These are phyloP conservation scores for Solanum clarkiae DNA, from an alignment of 257 asterid species.

Conservation along the genomic window DNA sequence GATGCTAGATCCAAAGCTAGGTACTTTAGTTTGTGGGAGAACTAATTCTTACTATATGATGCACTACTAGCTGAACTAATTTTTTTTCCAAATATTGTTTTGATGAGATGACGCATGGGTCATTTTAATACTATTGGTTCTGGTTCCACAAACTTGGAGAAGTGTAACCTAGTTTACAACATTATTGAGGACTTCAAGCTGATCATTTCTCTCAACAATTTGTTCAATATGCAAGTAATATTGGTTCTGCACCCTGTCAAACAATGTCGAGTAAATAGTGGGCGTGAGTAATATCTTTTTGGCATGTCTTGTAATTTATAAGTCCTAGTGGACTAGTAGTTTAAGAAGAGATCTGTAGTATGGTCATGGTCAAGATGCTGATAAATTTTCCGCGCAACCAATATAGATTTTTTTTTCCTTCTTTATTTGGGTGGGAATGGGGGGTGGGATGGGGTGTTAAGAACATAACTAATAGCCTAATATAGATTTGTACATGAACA, in stretches of 20 bases:
- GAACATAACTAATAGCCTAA: neutral
- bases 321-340: neutral
- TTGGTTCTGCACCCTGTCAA: neutral
- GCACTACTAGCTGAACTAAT: neutral
- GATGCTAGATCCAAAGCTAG: slow-evolving; percentile 47
- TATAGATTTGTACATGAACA: neutral
- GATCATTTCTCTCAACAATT: neutral
- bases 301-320: neutral
- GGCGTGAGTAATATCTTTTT: neutral
- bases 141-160: neutral
- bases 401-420: neutral
- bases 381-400: neutral
- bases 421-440: too few species aligned
- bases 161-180: neutral
- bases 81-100: neutral
- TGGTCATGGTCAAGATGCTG: neutral
- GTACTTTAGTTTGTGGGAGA: slow-evolving; percentile 9
- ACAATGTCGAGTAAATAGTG: neutral
- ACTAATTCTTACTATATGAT: neutral
- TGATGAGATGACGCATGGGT: neutral
- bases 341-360: neutral
- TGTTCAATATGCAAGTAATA: neutral
- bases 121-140: neutral
- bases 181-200: neutral
- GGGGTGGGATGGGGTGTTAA: neutral